Base-by-base conservation (phyloP, 768 basidiomycete genomes). In the Mycena capillaripes region DNA sequence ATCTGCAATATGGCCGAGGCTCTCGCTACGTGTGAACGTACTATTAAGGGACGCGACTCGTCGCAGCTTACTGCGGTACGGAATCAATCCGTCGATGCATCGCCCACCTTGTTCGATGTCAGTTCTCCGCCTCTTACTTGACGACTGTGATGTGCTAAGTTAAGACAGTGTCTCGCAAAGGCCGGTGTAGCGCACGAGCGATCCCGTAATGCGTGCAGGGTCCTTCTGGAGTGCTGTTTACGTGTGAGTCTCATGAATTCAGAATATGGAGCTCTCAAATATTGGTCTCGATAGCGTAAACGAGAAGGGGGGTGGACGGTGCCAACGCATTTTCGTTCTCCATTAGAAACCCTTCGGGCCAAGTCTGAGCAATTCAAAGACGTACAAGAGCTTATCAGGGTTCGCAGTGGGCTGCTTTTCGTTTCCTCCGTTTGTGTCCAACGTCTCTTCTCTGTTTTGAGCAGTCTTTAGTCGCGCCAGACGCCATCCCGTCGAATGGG, bases 81-180 rank as follows among this genome's bases (percentile, higher is more conserved):
- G 44, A 84, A 83, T 71, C 87, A 87, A 72, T 79, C 88, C 42
- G 82, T 88, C 4, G 89, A 91, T 70, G 86, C 89, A 10, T 86
- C 83, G 46, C 82, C 87, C 8, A 82, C 82, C 46, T 72, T 89
- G 25, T 81, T 91, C 38, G 86, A 89, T 79, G 89, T 89, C 60
- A 63, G 86, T 76, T 58, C 23, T 27, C 25, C n/a, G 64, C n/a
- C 23, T 71, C 23, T 71, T 32, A 34, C 17, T 53, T 21, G 67
- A 53, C 53, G 27, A 53, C 48, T 70, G 14, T 61, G 23, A 32
- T 55, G 21, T 23, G 60, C 66, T 72, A 16, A 69, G 3, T 60
- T 8, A 58, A 40, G 23, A n/a, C 65, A 85, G 82, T 75, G 81
- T 23, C 82, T 87, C 59, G 74, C 76, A 16, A 80, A 83, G 53